Conservation (phyloP, 2,329 filamentous ascomycete species). For the Pestalotiopsis sp. region DNA sequence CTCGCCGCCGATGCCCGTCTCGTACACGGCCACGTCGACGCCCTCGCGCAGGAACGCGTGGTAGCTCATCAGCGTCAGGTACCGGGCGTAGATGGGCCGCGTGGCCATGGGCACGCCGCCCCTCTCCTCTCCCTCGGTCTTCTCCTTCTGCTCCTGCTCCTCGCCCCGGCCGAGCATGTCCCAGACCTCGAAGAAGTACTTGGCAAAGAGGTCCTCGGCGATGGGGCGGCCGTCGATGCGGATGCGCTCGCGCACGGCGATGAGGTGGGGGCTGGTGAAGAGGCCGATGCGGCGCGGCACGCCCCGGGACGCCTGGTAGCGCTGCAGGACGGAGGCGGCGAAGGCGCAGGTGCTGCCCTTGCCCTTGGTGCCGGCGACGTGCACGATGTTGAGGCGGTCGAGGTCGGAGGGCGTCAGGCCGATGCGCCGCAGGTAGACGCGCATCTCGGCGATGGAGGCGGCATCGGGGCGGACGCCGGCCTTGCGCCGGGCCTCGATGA, state of each 20-base stretch:
- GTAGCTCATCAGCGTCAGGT: slow-evolving; percentile 67
- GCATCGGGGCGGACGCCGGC: slow-evolving; percentile 73
- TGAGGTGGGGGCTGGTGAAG: slow-evolving; percentile 71
- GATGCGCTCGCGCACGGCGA: slow-evolving; percentile 69
- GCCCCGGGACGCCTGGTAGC: slow-evolving; percentile 41
- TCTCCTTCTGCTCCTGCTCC: slow-evolving; percentile 20
- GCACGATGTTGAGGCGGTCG: slow-evolving; percentile 65
- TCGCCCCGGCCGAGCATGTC: slow-evolving; percentile 49
- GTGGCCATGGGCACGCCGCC: slow-evolving; percentile 34
- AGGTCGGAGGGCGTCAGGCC: slow-evolving; percentile 70
- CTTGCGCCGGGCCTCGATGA: slow-evolving; percentile 77
- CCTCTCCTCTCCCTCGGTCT: slow-evolving; percentile 26
- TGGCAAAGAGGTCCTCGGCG: slow-evolving; percentile 59
- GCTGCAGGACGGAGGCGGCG: slow-evolving; percentile 62
- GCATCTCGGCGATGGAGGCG: slow-evolving; percentile 75
- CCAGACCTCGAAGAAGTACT: slow-evolving; percentile 72
- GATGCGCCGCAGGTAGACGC: slow-evolving; percentile 73
- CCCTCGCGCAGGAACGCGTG: slow-evolving; percentile 67
- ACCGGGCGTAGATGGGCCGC: slow-evolving; percentile 62
- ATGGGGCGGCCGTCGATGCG: slow-evolving; percentile 62
- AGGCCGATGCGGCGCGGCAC: slow-evolving; percentile 57
- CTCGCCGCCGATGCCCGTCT: slow-evolving; percentile 69
- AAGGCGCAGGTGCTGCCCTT: slow-evolving; percentile 76
- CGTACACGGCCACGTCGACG: slow-evolving; percentile 65
- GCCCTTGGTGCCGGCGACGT: slow-evolving; percentile 77